Evolutionary conservation across 1,139 yeast species (phyloP), one percentile per base, ranked within the genome.

Genomic region (Candida tunisiensis): DNA sequence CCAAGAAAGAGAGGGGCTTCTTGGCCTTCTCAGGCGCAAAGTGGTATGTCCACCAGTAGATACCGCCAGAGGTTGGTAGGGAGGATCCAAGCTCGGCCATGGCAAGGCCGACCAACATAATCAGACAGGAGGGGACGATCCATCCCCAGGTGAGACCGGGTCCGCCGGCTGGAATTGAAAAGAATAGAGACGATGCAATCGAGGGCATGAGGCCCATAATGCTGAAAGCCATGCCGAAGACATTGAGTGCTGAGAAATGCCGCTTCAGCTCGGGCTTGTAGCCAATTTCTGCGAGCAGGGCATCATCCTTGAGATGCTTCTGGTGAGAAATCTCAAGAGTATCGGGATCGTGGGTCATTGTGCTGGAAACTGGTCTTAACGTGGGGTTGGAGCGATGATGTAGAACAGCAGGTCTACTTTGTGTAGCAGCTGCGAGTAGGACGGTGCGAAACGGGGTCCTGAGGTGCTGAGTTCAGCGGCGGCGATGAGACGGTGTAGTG

Each of bases 131-230:
- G 17, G 74, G 60, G 6, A 62, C 41, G 19, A 69, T 50, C 80
- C 80, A 73, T 5, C 75, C 71, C 77, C 78, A 70, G 4, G 69
- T 59, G 35, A 69, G 55, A 3, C 78, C 74, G 8, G 57, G 64
- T 0, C 72, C 64, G 1, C 74, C 74, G 2, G 65, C 63, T 64
- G 77, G 36, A 16, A 60, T 38, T 23, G 56, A 51, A 29, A 51
- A 49, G 16, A 47, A 40, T 14, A 60, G 42, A 16, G 57, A 52
- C 9, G 62, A 50, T 3, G 55, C 53, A 24, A 74, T 68, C 8
- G 82, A 73, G 2, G 88, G 85, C 30, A 75, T 57, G 31, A 75
- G 56, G 5, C 83, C 79, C 43, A 75, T 59, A 29, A 75, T 79
- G 9, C 79, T 68, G 50, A 75, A 75, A 9, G 82, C 72, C 15